Evolutionary conservation across 805 yeast species (phyloP), one percentile per base, ranked within the genome.

Genomic region (Hagleromyces aurorensis): DNA sequence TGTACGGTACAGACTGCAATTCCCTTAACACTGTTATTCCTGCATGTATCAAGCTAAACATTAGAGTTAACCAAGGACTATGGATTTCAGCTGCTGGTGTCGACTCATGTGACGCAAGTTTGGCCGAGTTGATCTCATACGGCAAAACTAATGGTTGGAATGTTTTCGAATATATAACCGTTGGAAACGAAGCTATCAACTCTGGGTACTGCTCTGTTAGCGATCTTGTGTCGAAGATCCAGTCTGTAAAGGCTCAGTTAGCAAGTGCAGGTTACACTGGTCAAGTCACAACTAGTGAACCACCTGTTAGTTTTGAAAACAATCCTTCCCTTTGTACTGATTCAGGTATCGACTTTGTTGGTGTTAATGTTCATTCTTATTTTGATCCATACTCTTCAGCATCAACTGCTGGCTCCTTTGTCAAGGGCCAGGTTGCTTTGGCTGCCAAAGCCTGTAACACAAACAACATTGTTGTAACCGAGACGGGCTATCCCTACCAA

Each of bases 1-100:
- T 84, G 30, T 87, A 87, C 52, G 94, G 94, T 44, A 79, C 83
- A 35, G 96, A 87, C 57, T 87, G 96, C 63, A 66, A 71, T 52
- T 71, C 80, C 15, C 57, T 82, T 27, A 49, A 67, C 17, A 74
- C 79, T 3, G 74, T 85, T 21, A 66, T 74, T 44, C 83, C 91
- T 27, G 67, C 66, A 21, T 70, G 79, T 43, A 46, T 49, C 14
- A 29, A 54, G 9, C 58, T 79, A 30, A 94, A 94, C 4, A 54
- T 87, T 29, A 72, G 61, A 21, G 72, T 86, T 35, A 79, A 82
- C 56, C 95, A 84, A 65, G 96, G 96, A 27, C 69, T 87, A 57
- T 87, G 91, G 87, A 75, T 87, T 40, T 54, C 67, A 25, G 37
- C 59, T 12, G 63, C 55, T 16, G 94, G 94, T 44, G 76, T 69